Base-by-base conservation (phyloP, 2,329 filamentous ascomycete genomes). In the Juglanconis sp. region DNA sequence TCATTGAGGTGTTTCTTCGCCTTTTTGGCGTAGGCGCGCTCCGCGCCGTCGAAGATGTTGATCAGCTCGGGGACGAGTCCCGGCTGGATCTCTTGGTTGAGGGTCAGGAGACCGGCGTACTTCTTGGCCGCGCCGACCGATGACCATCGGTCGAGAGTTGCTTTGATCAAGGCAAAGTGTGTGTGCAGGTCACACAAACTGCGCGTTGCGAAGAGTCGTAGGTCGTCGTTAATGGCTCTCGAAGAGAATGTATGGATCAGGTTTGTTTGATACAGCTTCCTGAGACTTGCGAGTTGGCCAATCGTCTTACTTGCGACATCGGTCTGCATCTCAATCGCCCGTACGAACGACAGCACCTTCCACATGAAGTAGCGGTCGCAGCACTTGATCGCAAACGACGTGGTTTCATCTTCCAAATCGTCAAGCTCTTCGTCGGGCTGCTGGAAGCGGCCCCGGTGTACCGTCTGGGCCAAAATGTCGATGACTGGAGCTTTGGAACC, bases 301-400 rank as follows among this genome's bases (percentile, higher is more conserved):
- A 92, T 77, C 7, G 86, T 82, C 6, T 77, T 73, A 53, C 85
- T 79, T 1, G 85, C 69, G 57, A 91, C 73, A 56, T 76, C 81
- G 4, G 78, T 80, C 48, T 85, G 81, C 32, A 80, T 79, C 15
- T 80, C 76, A 40, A 91, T 73, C 15, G 82, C 73, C 57, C 81
- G 77, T 63, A 80, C 78, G 62, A 91, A 69, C 56, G 81, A 79
- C 56, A 86, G 84, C 30, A 89, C 83, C 71, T 95, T 94, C 95
- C 95, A 99, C 86, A 96, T 91, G 71, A 97, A 96, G 76, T 97
- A 98, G 75, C 96, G 92, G 51, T 92, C 82, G 54, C 89, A 81
- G 2, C 87, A 82, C 65, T 90, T 89, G 68, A 96, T 89, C 35
- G 92, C 88, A 67, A 88, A 89, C 2, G 85, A 81, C 6, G 92